These are phyloP conservation scores for Cairneyella variabilis DNA, from an alignment of 495 filamentous ascomycete genomes.

Conservation along the genomic window DNA sequence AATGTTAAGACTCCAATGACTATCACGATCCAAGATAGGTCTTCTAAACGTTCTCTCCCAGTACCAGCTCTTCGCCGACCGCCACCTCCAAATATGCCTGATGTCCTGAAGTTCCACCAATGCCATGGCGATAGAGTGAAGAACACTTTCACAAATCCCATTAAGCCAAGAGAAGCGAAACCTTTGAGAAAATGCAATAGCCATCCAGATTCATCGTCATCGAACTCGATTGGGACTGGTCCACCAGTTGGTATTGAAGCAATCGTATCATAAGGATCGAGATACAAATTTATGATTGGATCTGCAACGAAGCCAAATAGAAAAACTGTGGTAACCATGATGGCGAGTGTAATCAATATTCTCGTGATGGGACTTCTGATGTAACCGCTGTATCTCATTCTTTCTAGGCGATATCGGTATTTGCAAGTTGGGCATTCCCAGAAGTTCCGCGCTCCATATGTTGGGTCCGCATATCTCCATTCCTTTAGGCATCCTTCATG, in stretches of 20 bases:
- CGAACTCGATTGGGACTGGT: conserved; percentile 21
- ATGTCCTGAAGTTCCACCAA: conserved; percentile 66
- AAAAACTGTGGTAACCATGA: conserved; percentile 69
- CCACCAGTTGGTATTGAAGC: conserved; percentile 34
- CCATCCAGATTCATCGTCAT: conserved; percentile 55
- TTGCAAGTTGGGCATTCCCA: conserved; percentile 88
- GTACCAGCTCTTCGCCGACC: conserved; percentile 50
- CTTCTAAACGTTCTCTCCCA: conserved; percentile 69
- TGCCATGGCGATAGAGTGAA: conserved; percentile 70
- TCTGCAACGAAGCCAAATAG: conserved; percentile 84
- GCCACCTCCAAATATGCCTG: conserved; percentile 42
- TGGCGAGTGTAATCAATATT: conserved; percentile 60
- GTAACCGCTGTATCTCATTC: conserved; percentile 71
- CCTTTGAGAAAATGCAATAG: conserved; percentile 83
- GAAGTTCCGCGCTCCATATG: conserved; percentile 62
- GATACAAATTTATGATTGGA: conserved; percentile 83
- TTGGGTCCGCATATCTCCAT: conserved; percentile 76
- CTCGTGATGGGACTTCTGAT: conserved; percentile 65
- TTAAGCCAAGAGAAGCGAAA: conserved; percentile 73
- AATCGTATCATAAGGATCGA: conserved; percentile 61
- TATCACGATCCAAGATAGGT: conserved; percentile 72
- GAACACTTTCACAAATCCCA: conserved; percentile 81
- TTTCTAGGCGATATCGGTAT: conserved; percentile 77
- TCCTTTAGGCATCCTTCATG: conserved; percentile 88
- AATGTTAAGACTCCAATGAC: conserved; percentile 78